These are phyloP conservation scores for Endocarpon pusillum DNA, from an alignment of 495 filamentous ascomycete species.

Conservation along the genomic window DNA sequence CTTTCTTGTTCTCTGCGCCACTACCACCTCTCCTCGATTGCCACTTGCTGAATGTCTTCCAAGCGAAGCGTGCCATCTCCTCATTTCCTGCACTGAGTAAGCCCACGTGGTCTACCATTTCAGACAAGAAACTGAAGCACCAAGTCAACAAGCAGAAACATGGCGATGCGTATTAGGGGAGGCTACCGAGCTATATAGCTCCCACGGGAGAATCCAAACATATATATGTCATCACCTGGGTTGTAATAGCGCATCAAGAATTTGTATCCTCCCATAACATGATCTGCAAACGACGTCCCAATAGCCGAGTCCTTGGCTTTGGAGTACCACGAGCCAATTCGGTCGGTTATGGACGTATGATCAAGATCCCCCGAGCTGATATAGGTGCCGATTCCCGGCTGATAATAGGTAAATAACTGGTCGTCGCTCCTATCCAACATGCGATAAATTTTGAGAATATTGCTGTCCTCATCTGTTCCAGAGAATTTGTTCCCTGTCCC, in stretches of 20 bases:
- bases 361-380: constrained; percentile 43
- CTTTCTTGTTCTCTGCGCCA: constrained; percentile 35
- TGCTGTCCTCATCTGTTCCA: constrained; percentile 68
- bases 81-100: constrained; percentile 72
- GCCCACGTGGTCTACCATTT: constrained; percentile 76
- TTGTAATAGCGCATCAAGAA: constrained; percentile 79
- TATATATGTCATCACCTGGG: constrained; percentile 60
- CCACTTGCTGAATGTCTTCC: constrained; percentile 81
- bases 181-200: constrained; percentile 71
- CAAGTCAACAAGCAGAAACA: too few species aligned
- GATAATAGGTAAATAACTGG: constrained; percentile 25
- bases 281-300: constrained; percentile 67
- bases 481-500: constrained; percentile 79
- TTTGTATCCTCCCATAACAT: constrained; percentile 72
- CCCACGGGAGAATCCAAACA: constrained; percentile 76
- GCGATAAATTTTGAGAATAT: constrained; percentile 75
- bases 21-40: constrained; percentile 45
- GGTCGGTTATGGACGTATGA: constrained; percentile 35
- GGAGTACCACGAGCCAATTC: constrained; percentile 46
- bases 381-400: constrained; percentile 75
- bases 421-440: constrained; percentile 39
- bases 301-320: constrained; percentile 78
- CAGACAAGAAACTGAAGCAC: constrained; percentile 41
- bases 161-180: too few species aligned
- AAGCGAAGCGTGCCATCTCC: constrained; percentile 68